Evolutionary conservation across 768 basidiomycete genomes (phyloP).

Genomic region (Trametes maxima): DNA sequence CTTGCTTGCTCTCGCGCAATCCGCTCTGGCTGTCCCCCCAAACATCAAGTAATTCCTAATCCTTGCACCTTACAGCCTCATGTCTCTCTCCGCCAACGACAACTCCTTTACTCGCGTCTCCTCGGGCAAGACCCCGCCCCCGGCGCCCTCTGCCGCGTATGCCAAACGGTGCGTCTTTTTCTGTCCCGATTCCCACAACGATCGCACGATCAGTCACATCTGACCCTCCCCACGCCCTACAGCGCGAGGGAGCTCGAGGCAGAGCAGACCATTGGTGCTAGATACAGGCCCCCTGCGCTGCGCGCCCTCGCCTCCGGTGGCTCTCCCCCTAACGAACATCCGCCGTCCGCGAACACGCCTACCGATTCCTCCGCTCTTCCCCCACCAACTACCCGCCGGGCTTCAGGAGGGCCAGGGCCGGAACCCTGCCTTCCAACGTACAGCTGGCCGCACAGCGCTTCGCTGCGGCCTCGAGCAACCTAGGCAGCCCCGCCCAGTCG

Average conservation of each 20-base stretch:
- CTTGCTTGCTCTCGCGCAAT: slow-evolving; percentile 35
- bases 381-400: slow-evolving; percentile 81
- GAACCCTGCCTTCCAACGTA: slow-evolving; percentile 95
- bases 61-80: slow-evolving; percentile 69
- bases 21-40: slow-evolving; percentile 30
- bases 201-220: slow-evolving; percentile 14
- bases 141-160: slow-evolving; percentile 86
- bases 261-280: slow-evolving; percentile 63
- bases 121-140: slow-evolving; percentile 88
- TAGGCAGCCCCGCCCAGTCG: slow-evolving; percentile 51
- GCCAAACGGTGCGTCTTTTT: slow-evolving; percentile 70
- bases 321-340: slow-evolving; percentile 71
- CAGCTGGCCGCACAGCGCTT: slow-evolving; percentile 84
- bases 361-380: slow-evolving; percentile 62
- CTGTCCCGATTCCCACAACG: slow-evolving; percentile 20
- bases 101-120: slow-evolving; percentile 82
- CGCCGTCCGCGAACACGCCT: slow-evolving; percentile 58
- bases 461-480: slow-evolving; percentile 64
- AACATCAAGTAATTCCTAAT: slow-evolving; percentile 78
- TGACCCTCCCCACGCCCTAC: slow-evolving; percentile 17
- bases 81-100: slow-evolving; percentile 89
- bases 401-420: slow-evolving; percentile 94
- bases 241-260: slow-evolving; percentile 88
- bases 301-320: slow-evolving; percentile 66
- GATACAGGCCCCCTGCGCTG: slow-evolving; percentile 84